Conservation (phyloP, 225 moss, liverwort and hornwort species). For the Pseudoscleropodium purum region DNA sequence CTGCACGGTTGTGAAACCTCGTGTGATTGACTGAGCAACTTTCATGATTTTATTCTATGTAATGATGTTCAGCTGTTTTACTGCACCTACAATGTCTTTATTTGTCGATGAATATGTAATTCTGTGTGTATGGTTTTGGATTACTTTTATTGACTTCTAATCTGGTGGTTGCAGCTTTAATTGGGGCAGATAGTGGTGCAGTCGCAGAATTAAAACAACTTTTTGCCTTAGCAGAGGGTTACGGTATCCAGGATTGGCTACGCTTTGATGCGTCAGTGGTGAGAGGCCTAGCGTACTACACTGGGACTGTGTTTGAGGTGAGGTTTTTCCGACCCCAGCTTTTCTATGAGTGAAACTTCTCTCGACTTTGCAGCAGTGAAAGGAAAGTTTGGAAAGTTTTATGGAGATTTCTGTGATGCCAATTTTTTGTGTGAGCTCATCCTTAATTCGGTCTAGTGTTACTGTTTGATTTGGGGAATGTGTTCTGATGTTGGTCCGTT, state of each 20-base stretch:
- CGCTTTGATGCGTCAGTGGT: conserved; percentile 94
- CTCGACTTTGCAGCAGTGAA: neutral
- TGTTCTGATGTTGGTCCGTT: neutral
- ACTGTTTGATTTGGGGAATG: neutral
- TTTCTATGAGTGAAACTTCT: neutral
- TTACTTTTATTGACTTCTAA: neutral
- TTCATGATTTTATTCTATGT: neutral
- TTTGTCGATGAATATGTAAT: neutral
- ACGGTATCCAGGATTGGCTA: conserved; percentile 80
- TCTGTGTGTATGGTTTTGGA: neutral
- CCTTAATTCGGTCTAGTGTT: neutral
- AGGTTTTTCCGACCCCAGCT: neutral
- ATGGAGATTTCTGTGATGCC: neutral
- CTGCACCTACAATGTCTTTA: neutral
- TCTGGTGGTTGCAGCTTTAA: conserved; percentile 45
- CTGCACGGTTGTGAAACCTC: neutral
- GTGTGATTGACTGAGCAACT: neutral
- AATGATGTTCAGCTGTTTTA: neutral
- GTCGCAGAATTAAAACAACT: conserved; percentile 77
- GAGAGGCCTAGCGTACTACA: conserved; percentile 95
- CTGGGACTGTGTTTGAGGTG: conserved; percentile 98
- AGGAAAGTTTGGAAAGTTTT: neutral
- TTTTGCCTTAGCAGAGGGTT: conserved; percentile 67
- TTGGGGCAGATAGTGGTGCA: conserved; percentile 83
- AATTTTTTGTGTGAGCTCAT: neutral